Conservation (phyloP, 1,284 basidiomycete species). For the Cryptococcus jaspeensis region DNA sequence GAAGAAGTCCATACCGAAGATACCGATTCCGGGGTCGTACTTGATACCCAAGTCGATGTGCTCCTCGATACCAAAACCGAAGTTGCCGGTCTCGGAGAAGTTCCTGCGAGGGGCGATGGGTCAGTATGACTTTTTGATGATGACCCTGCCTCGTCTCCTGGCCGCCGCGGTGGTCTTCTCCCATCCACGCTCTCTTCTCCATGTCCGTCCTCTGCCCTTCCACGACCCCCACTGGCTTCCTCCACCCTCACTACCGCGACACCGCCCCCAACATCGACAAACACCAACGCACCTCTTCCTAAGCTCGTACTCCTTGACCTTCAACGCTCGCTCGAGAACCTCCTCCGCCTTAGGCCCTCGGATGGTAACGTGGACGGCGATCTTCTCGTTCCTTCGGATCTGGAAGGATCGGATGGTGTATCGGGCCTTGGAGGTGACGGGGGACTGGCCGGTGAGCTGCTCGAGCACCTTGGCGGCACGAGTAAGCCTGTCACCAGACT, state of each 20-base stretch:
- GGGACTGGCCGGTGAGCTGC: constrained; percentile 98
- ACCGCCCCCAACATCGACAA: background rate
- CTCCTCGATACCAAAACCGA: constrained; percentile 97
- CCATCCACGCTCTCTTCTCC: background rate
- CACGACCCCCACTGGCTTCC: background rate
- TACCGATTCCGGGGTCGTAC: constrained; percentile 95
- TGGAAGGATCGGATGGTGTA: constrained; percentile 99
- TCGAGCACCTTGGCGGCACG: constrained; percentile 99
- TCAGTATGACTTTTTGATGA: background rate
- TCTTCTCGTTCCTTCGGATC: constrained; percentile 99
- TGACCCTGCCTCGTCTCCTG: background rate
- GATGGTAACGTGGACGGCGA: constrained; percentile 98
- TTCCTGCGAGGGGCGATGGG: constrained; percentile 63
- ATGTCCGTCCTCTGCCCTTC: background rate
- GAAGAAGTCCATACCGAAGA: constrained; percentile 98
- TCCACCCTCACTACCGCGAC: background rate
- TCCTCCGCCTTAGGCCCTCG: constrained; percentile 99
- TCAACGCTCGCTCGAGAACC: constrained; percentile 97
- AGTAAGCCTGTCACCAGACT: constrained; percentile 98
- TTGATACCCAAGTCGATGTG: constrained; percentile 99
- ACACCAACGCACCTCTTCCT: constrained; percentile 50
- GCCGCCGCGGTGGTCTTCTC: background rate
- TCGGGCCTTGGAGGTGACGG: constrained; percentile 98
- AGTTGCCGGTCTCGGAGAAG: constrained; percentile 98
- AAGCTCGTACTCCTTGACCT: constrained; percentile 99